phyloP scores from a whole-genome alignment of 1,139 yeast genomes.

The Yamadazyma sp. region DNA sequence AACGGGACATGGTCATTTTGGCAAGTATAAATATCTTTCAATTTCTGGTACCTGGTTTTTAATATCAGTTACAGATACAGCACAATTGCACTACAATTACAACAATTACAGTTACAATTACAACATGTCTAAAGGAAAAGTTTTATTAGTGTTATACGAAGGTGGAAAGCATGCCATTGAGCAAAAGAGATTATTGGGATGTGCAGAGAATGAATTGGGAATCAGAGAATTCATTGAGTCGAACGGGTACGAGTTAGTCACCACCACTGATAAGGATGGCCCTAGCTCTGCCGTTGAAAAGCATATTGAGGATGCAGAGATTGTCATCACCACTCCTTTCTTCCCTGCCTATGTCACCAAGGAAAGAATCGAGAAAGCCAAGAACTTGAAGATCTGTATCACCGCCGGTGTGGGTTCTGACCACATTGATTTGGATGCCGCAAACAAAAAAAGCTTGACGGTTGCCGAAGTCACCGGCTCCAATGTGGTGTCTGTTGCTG shows the following conservation, averaged over 20 bases:
- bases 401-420: slow-evolving; percentile 90
- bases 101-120: neutral
- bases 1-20: neutral
- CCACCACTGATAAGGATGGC: slow-evolving; percentile 68
- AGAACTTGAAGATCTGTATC: slow-evolving; percentile 67
- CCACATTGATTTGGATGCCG: slow-evolving; percentile 74
- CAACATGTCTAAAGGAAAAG: slow-evolving; percentile 32
- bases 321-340: slow-evolving; percentile 81
- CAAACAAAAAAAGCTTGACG: slow-evolving; percentile 60
- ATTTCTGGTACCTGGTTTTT: too few relatives aligned
- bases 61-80: too few relatives aligned
- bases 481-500: slow-evolving; percentile 78
- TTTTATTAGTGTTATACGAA: slow-evolving; percentile 55
- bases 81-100: too few relatives aligned
- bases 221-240: slow-evolving; percentile 62
- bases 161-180: slow-evolving; percentile 60
- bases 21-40: neutral
- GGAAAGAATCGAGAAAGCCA: slow-evolving; percentile 68
- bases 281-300: slow-evolving; percentile 56
- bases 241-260: slow-evolving; percentile 66
- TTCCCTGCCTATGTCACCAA: slow-evolving; percentile 76
- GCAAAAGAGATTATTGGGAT: slow-evolving; percentile 63
- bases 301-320: slow-evolving; percentile 68
- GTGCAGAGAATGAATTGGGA: slow-evolving; percentile 76
- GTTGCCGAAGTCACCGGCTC: slow-evolving; percentile 84